Evolutionary conservation across 495 filamentous ascomycete genomes (phyloP).

Genomic region (Aspergillus wentii): DNA sequence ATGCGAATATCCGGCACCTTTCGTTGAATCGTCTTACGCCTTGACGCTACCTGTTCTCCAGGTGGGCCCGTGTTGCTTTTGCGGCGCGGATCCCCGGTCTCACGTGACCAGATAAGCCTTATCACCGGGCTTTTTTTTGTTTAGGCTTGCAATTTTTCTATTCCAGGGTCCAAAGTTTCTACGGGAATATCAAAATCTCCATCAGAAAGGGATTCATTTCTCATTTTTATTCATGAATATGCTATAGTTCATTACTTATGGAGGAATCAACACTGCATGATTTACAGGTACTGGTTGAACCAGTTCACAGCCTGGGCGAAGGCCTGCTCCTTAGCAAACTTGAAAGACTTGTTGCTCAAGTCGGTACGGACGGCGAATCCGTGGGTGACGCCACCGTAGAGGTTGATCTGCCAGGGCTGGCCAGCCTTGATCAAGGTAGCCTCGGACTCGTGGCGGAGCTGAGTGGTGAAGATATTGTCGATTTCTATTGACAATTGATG

Average conservation of each 20-base stretch:
- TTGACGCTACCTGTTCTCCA: slow-evolving; percentile 2
- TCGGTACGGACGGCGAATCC: slow-evolving; percentile 78
- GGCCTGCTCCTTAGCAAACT: slow-evolving; percentile 81
- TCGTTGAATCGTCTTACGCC: not conserved
- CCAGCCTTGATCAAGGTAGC: slow-evolving; percentile 55
- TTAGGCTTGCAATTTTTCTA: too few species aligned
- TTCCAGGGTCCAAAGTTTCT: too few species aligned
- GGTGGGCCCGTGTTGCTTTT: slow-evolving; percentile 1
- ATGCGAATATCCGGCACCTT: too few species aligned
- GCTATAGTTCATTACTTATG: slow-evolving; percentile 5
- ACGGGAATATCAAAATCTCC: too few species aligned
- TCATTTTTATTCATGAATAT: too few species aligned
- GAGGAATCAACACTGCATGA: slow-evolving; percentile 1
- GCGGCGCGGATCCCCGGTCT: slow-evolving; percentile 1
- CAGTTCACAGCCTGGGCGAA: slow-evolving; percentile 75
- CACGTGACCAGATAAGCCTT: slow-evolving; percentile 3
- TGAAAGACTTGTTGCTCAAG: slow-evolving; percentile 51
- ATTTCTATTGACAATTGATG: slow-evolving; percentile 47
- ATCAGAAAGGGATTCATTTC: too few species aligned
- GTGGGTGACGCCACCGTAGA: slow-evolving; percentile 71
- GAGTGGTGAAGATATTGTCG: slow-evolving; percentile 71
- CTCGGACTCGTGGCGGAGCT: slow-evolving; percentile 63
- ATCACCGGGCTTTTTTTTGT: too few species aligned
- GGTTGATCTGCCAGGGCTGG: slow-evolving; percentile 73
- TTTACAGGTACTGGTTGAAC: slow-evolving; percentile 62